Percentiles rank a stretch among this genome's conserved stretches.
These are phyloP conservation scores for Erodium trifolium DNA, from an alignment of 441 rosid species.

Conservation along the genomic window DNA sequence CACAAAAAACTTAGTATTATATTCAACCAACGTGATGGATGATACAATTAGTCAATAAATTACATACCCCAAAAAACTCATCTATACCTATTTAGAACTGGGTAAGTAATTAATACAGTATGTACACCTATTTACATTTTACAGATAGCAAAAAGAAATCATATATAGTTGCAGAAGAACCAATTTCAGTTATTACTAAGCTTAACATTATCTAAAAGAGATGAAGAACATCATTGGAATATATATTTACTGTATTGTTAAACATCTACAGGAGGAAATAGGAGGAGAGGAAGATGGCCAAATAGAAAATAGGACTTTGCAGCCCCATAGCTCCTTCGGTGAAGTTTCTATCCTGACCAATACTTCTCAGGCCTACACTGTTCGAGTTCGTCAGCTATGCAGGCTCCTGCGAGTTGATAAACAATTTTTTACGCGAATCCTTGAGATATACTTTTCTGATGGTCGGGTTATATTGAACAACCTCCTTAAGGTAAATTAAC, in stretches of 20 bases:
- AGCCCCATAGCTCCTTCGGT: slow-evolving; percentile 63
- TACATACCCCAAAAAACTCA: neutral
- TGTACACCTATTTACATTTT: too few relatives aligned
- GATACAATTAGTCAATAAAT: neutral
- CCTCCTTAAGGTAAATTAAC: slow-evolving; percentile 56
- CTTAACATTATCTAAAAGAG: neutral
- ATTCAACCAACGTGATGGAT: too few relatives aligned
- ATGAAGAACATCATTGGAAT: neutral
- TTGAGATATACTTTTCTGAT: slow-evolving; percentile 80
- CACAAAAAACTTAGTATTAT: too few relatives aligned
- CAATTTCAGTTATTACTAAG: neutral
- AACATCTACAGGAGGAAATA: slow-evolving; percentile 51
- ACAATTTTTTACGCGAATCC: slow-evolving; percentile 66
- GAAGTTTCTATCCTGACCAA: slow-evolving; percentile 81
- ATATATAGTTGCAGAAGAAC: too few relatives aligned
- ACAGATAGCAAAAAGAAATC: too few relatives aligned
- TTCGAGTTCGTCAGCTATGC: slow-evolving; percentile 60
- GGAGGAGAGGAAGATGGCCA: slow-evolving; percentile 59
- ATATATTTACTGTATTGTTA: slow-evolving; percentile 6
- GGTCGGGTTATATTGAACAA: slow-evolving; percentile 77
- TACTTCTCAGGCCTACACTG: slow-evolving; percentile 78
- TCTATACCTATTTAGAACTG: neutral
- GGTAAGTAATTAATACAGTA: too few relatives aligned
- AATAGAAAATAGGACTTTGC: slow-evolving; percentile 47
- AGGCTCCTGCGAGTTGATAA: slow-evolving; percentile 80